phyloP scores from a whole-genome alignment of 768 basidiomycete species.

The Sistotremastrum niveocremeum region DNA sequence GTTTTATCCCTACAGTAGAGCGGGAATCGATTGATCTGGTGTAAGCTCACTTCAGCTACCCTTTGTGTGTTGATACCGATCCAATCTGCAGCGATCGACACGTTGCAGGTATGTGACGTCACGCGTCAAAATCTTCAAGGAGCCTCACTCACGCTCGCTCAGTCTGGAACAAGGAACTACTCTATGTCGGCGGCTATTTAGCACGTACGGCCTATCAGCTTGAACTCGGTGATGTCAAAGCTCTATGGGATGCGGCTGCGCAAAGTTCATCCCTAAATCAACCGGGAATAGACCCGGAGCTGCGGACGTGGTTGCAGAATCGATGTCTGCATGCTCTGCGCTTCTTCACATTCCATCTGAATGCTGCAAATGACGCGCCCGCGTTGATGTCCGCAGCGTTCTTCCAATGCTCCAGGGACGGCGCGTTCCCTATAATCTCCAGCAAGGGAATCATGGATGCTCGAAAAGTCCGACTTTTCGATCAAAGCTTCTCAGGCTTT shows the following conservation, averaged over 20 bases:
- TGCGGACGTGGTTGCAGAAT: slow-evolving; percentile 36
- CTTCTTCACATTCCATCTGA: slow-evolving; percentile 72
- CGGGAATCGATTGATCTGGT: slow-evolving; percentile 85
- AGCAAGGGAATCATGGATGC: slow-evolving; percentile 57
- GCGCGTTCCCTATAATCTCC: slow-evolving; percentile 58
- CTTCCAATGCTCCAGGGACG: slow-evolving; percentile 44
- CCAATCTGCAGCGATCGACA: slow-evolving; percentile 50
- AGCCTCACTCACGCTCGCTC: neutral
- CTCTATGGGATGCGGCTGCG: slow-evolving; percentile 43
- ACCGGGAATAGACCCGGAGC: slow-evolving; percentile 21
- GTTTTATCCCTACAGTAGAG: slow-evolving; percentile 94
- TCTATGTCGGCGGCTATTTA: slow-evolving; percentile 74
- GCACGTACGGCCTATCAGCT: slow-evolving; percentile 74
- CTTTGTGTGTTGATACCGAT: neutral
- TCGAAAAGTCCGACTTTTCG: slow-evolving; percentile 57
- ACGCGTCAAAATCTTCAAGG: neutral
- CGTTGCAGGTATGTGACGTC: slow-evolving; percentile 44
- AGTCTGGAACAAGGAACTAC: slow-evolving; percentile 87
- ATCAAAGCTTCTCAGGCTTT: slow-evolving; percentile 57
- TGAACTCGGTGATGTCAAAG: slow-evolving; percentile 50
- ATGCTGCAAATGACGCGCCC: slow-evolving; percentile 8
- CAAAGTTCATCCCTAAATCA: slow-evolving; percentile 17
- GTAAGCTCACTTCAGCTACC: slow-evolving; percentile 26
- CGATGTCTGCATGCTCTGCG: slow-evolving; percentile 67
- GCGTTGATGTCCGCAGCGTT: slow-evolving; percentile 61